Conservation (phyloP, 768 basidiomycete species). For the Candolleomyces aberdarensis region DNA sequence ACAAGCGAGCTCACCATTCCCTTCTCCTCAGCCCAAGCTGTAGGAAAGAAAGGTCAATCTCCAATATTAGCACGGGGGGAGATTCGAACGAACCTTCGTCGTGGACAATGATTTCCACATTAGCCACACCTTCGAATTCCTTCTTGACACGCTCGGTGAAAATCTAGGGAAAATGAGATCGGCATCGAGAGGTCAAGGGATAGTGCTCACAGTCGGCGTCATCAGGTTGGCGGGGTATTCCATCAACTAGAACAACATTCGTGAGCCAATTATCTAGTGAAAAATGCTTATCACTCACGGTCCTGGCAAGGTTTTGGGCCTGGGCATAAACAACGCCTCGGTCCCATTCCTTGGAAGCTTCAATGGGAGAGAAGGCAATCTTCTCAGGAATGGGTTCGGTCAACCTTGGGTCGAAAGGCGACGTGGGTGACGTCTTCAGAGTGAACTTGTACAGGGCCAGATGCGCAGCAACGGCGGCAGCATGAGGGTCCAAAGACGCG, state of each 20-base stretch:
- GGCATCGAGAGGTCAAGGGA: neutral
- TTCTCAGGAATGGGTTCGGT: conserved; percentile 49
- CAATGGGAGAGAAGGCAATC: conserved; percentile 43
- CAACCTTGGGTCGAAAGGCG: conserved; percentile 60
- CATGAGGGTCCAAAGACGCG: conserved; percentile 66
- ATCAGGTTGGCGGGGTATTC: conserved; percentile 85
- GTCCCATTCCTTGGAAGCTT: conserved; percentile 61
- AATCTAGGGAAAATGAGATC: conserved; percentile 31
- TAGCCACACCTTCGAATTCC: conserved; percentile 62
- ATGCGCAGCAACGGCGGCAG: conserved; percentile 78
- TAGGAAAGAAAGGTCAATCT: neutral
- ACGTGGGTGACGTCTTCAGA: conserved; percentile 70
- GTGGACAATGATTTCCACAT: conserved; percentile 65
- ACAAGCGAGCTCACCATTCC: conserved; percentile 56
- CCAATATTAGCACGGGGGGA: conserved; percentile 1
- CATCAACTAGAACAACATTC: conserved; percentile 52
- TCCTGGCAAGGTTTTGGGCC: conserved; percentile 78
- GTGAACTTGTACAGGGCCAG: conserved; percentile 75
- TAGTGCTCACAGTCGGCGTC: conserved; percentile 66
- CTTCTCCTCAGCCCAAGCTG: conserved; percentile 80
- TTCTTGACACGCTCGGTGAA: conserved; percentile 70
- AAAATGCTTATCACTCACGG: conserved; percentile 39
- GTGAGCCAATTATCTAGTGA: neutral
- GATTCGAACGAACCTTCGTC: conserved; percentile 57
- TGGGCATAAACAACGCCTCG: conserved; percentile 69